These are phyloP conservation scores for Fraxinus anomala DNA, from an alignment of 257 asterid genomes.

Conservation along the genomic window DNA sequence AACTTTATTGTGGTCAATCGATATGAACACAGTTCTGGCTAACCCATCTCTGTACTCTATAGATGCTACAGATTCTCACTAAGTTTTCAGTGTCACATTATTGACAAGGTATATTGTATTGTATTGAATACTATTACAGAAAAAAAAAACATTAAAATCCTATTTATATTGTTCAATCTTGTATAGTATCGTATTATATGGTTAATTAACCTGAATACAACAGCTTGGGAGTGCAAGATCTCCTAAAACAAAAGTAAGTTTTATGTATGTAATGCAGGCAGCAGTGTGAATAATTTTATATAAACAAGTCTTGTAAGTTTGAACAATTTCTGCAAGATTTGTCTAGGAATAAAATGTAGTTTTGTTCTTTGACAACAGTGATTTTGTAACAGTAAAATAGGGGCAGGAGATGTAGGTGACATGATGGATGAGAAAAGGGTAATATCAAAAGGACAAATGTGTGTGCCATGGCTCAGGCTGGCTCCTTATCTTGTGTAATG, in stretches of 20 bases:
- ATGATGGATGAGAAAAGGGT: conserved; percentile 35
- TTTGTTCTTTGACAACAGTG: not conserved
- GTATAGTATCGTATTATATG: too few relatives aligned
- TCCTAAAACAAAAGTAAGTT: not conserved
- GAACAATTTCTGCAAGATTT: not conserved
- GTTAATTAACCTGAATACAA: not conserved
- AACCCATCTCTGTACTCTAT: not conserved
- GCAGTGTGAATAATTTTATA: not conserved
- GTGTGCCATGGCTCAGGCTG: not conserved
- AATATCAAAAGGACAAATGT: conserved; percentile 14
- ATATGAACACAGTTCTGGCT: not conserved
- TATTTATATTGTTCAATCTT: too few relatives aligned
- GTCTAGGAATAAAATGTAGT: not conserved
- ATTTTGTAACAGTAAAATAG: not conserved
- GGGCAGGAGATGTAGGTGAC: conserved; percentile 22
- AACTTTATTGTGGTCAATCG: not conserved
- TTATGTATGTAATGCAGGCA: not conserved
- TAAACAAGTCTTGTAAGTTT: not conserved
- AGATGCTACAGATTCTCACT: not conserved
- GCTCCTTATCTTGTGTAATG: conserved; percentile 15
- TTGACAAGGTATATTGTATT: not conserved
- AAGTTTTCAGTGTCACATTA: not conserved
- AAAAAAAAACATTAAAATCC: too few relatives aligned
- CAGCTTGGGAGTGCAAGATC: not conserved
- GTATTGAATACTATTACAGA: too few relatives aligned